Conservation (phyloP, 2,329 filamentous ascomycete genomes). For the Aspergillus vadensis region DNA sequence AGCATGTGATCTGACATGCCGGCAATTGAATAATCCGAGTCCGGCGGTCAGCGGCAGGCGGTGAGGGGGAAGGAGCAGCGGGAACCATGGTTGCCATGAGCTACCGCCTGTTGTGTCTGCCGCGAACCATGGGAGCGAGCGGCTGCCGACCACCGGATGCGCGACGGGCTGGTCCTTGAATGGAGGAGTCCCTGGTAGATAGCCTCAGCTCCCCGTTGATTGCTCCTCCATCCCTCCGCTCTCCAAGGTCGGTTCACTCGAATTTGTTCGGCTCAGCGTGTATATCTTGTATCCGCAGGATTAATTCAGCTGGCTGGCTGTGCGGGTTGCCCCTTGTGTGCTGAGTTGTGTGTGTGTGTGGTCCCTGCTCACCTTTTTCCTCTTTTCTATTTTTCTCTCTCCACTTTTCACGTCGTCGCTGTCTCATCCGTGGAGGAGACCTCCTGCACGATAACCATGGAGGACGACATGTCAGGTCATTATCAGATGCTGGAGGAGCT, state of each 20-base stretch:
- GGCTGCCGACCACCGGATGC: constrained; percentile 22
- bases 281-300: constrained; percentile 14
- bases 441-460: constrained; percentile 34
- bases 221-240: constrained; percentile 8
- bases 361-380: constrained; percentile 6
- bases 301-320: constrained; percentile 18
- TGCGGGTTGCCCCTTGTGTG: constrained; percentile 19
- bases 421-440: constrained; percentile 13
- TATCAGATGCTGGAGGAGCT: constrained; percentile 97
- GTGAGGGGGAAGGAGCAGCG: not conserved
- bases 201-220: constrained; percentile 3
- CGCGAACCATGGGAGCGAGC: constrained; percentile 24
- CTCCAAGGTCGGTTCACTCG: constrained; percentile 12
- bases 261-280: constrained; percentile 19
- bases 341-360: not conserved
- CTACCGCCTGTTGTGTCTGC: constrained; percentile 24
- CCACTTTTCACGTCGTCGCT: constrained; percentile 15
- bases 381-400: constrained; percentile 14
- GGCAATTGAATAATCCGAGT: not conserved
- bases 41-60: not conserved
- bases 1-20: not conserved
- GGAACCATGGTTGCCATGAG: constrained; percentile 27
- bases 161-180: constrained; percentile 2
- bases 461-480: constrained; percentile 69
- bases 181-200: constrained; percentile 8